phyloP scores from a whole-genome alignment of 2,329 filamentous ascomycete genomes.

The Alternaria ventricosa region DNA sequence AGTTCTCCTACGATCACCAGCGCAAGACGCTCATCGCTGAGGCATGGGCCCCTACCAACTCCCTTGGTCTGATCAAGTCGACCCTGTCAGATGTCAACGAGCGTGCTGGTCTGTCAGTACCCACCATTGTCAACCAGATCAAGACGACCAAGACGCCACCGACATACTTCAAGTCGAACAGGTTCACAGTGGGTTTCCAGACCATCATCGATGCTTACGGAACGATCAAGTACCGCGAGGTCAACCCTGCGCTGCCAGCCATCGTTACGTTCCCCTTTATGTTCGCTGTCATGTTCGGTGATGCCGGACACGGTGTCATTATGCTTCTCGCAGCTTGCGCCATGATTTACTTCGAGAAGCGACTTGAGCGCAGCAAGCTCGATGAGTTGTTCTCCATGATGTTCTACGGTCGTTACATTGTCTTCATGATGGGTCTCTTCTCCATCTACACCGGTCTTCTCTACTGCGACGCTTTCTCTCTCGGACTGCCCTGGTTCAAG shows the following conservation, averaged over 20 bases:
- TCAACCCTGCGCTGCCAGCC: constrained; percentile 93
- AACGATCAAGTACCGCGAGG: constrained; percentile 94
- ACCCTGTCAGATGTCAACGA: constrained; percentile 97
- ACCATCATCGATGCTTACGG: constrained; percentile 99
- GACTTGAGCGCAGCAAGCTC: constrained; percentile 81
- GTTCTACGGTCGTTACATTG: constrained; percentile 98
- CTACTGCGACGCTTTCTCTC: constrained; percentile 98
- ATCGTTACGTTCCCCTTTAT: constrained; percentile 99
- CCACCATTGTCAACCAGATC: constrained; percentile 98
- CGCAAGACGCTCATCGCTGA: constrained; percentile 96
- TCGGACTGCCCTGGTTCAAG: constrained; percentile 84
- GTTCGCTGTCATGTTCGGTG: constrained; percentile 99
- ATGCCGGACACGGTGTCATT: constrained; percentile 90
- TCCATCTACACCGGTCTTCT: constrained; percentile 96
- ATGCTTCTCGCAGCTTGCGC: constrained; percentile 83
- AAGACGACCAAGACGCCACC: constrained; percentile 96
- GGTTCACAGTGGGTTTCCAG: constrained; percentile 97
- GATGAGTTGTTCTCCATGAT: constrained; percentile 98
- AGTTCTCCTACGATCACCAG: constrained; percentile 95
- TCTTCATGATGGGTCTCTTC: constrained; percentile 96
- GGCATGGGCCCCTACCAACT: constrained; percentile 95
- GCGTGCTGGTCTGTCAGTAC: constrained; percentile 91
- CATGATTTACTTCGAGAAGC: constrained; percentile 97
- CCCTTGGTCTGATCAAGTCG: constrained; percentile 85
- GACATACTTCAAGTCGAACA: constrained; percentile 97